Conservation (phyloP, 1,284 basidiomycete species). For the Afroboletus lepidellus region DNA sequence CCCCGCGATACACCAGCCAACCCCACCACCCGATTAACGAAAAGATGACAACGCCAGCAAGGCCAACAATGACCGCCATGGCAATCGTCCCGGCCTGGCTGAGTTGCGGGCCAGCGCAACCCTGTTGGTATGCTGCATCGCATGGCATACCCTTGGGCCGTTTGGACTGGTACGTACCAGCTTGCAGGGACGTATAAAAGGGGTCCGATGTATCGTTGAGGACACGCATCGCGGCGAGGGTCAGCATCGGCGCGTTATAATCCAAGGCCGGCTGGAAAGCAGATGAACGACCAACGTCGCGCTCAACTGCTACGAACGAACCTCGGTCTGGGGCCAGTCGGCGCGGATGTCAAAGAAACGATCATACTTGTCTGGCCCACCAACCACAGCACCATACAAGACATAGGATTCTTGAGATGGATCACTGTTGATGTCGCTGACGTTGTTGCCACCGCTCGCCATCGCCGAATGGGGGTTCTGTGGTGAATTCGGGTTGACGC, state of each 20-base stretch:
- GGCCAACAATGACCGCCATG: conserved; percentile 64
- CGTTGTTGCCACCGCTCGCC: conserved; percentile 77
- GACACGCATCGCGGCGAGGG: conserved; percentile 74
- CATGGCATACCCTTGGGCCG: conserved; percentile 72
- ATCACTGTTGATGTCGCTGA: conserved; percentile 67
- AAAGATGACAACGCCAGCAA: conserved; percentile 57
- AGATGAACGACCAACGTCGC: conserved; percentile 21
- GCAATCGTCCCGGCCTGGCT: conserved; percentile 65
- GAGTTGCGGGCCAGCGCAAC: conserved; percentile 51
- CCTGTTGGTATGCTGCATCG: conserved; percentile 62
- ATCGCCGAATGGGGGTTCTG: conserved; percentile 86
- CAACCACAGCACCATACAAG: conserved; percentile 85
- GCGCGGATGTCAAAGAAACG: conserved; percentile 81
- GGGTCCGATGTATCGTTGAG: conserved; percentile 72
- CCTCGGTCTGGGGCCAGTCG: conserved; percentile 81
- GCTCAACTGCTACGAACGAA: conserved; percentile 24
- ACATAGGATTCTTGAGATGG: conserved; percentile 72
- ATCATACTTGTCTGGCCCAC: conserved; percentile 79
- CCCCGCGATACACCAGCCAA: conserved; percentile 30
- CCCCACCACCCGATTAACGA: conserved; percentile 46
- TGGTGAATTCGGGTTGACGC: conserved; percentile 86
- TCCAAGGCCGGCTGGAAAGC: conserved; percentile 63
- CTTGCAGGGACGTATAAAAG: conserved; percentile 68
- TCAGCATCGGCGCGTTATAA: conserved; percentile 85
- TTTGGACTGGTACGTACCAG: conserved; percentile 62